Evolutionary conservation across 768 basidiomycete species (phyloP).

Genomic region (Serendipita sp.): DNA sequence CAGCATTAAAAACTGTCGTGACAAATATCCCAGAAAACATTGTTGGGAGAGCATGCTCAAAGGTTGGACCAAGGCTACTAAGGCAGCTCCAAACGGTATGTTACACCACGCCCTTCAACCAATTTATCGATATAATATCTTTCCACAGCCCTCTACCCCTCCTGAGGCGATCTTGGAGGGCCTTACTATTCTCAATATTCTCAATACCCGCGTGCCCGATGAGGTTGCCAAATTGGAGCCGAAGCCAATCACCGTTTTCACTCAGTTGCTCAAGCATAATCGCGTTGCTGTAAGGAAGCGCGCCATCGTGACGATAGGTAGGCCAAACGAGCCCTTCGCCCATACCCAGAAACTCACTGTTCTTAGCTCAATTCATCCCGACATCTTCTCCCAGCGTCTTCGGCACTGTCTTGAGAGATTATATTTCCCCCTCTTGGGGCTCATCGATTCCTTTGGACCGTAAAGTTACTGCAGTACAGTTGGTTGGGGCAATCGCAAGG

Average conservation of each 20-base stretch:
- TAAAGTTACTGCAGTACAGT: slow-evolving; percentile 61
- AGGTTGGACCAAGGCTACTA: slow-evolving; percentile 70
- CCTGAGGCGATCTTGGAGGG: slow-evolving; percentile 75
- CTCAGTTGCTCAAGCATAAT: slow-evolving; percentile 53
- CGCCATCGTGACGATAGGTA: slow-evolving; percentile 56
- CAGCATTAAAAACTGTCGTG: slow-evolving; percentile 91
- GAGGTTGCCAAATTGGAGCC: slow-evolving; percentile 41
- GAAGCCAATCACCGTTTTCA: slow-evolving; percentile 49
- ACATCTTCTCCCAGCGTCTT: slow-evolving; percentile 51
- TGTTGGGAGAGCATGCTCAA: slow-evolving; percentile 62
- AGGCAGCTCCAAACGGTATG: slow-evolving; percentile 61
- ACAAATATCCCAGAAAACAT: slow-evolving; percentile 76
- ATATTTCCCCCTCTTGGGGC: slow-evolving; percentile 44
- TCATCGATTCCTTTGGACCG: slow-evolving; percentile 41
- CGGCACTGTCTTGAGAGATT: slow-evolving; percentile 37
- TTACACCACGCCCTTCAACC: not conserved
- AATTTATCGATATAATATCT: too few relatives aligned
- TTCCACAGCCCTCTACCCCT: slow-evolving; percentile 40
- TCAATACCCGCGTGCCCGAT: slow-evolving; percentile 69
- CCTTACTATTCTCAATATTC: slow-evolving; percentile 70
- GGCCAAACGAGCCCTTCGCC: not conserved
- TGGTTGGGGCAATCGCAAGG: slow-evolving; percentile 65
- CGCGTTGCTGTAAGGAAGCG: slow-evolving; percentile 86
- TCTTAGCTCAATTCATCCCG: slow-evolving; percentile 57
- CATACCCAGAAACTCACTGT: not conserved